Evolutionary conservation across 2,329 filamentous ascomycete species (phyloP).

Genomic region (Leptographium wingfieldii): DNA sequence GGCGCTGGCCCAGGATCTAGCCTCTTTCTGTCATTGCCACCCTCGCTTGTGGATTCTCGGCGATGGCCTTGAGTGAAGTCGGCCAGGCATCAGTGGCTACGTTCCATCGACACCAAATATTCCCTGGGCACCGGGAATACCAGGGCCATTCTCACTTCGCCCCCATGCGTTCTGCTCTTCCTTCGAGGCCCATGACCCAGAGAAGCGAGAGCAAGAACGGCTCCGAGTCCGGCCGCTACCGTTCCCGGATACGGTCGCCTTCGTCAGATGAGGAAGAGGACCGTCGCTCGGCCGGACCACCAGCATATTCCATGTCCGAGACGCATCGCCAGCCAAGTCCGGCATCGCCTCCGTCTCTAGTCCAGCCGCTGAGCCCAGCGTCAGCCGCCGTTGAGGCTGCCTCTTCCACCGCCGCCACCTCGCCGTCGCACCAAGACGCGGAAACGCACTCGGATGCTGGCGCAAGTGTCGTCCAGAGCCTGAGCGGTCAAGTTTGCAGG

Average conservation of each 20-base stretch:
- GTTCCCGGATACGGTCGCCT: constrained; percentile 12
- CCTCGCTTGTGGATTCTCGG: constrained; percentile 3
- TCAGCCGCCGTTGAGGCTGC: constrained; percentile 8
- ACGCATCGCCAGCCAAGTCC: constrained; percentile 4
- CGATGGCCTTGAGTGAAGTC: constrained; percentile 13
- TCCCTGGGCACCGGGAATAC: neutral
- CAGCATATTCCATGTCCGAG: neutral
- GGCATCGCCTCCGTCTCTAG: constrained; percentile 2
- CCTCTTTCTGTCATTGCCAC: neutral
- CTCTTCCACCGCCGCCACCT: neutral
- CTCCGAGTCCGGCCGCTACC: constrained; percentile 4
- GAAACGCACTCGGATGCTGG: constrained; percentile 8
- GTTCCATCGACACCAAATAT: constrained; percentile 4
- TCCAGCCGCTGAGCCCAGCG: constrained; percentile 11
- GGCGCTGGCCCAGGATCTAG: neutral
- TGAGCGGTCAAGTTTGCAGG: constrained; percentile 61
- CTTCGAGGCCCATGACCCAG: constrained; percentile 14
- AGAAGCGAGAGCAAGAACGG: constrained; percentile 5
- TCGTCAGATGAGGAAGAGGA: constrained; percentile 13
- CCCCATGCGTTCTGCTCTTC: constrained; percentile 15
- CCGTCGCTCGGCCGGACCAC: constrained; percentile 5
- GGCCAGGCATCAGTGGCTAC: constrained; percentile 11
- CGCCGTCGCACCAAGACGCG: constrained; percentile 6
- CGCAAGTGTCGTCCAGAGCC: constrained; percentile 16
- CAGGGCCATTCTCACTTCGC: neutral